Evolutionary conservation across 768 basidiomycete genomes (phyloP), one percentile per base, ranked within the genome.

Genomic region (Macrolepiota fuliginosa): DNA sequence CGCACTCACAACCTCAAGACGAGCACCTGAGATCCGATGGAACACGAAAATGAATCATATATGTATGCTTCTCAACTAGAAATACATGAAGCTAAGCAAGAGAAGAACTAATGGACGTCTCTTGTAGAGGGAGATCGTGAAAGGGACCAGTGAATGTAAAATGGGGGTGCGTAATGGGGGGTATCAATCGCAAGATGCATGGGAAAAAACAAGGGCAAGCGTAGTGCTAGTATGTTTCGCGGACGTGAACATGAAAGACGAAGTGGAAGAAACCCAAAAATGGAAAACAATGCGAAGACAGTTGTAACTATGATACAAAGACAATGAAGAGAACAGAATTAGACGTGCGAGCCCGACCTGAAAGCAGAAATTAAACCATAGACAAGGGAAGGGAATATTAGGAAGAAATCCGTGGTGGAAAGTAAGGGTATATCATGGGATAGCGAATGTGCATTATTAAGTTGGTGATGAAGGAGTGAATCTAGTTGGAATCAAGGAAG

Each of bases 251-350:
- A 10, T 24, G 35, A 19, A 24, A 24, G 19, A 39, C 9, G 17
- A 32, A 32, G 47, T 17, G 10, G n/a, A 49, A 32, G 15, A 39
- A 4, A 45, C 19, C 10, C 17, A 17, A 45, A 45, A 45, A 45
- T 45, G 7, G 0, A 19, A 45, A 19, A n/a, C 42, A n/a, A n/a
- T 17, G n/a, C 42, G 37, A 54, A 39, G 13, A 29, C 7, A 39
- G 49, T 36, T 50, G 24, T 6, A 50, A 50, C 57, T 58, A 58
- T 58, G 37, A 58, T 58, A 58, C 57, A 58, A 58, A 13, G 2
- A 19, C 25, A 45, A 53, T 6, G 25, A 19, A 29, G 19, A 47
- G 19, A n/a, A 29, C 25, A 1, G 46, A 35, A 32, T 57, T 12
- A 24, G 24, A 27, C 11, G 12, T 12, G 25, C 7, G 6, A 49